Base-by-base conservation (phyloP, 345 rosid species). In the Garcia nutans region DNA sequence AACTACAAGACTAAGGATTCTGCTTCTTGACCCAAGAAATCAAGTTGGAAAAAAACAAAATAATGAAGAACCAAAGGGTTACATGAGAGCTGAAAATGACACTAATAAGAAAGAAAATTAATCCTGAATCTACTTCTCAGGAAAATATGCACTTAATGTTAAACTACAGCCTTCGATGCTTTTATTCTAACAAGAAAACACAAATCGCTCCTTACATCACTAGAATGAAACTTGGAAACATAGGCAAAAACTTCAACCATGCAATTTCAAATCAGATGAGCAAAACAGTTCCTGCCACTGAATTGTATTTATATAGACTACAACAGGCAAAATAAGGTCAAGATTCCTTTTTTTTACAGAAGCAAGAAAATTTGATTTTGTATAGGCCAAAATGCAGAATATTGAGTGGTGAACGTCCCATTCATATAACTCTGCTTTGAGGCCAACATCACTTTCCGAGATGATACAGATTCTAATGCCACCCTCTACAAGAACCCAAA, bases 381-480 rank as follows among this genome's bases (percentile, higher is more conserved):
- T 81, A 72, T 78, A 79, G 81, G 70, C 80, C 79, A 70, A 55
- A 76, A 78, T n/a, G 83, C 84, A 76, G 81, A 76, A 69, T 17
- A 66, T 65, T 61, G 60, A 42, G 49, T 33, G 76, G 74, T 64
- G 74, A 68, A 57, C 63, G 26, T 59, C 76, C 54, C 76, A 70
- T 71, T 63, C 80, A 70, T 78, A 65, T 67, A 28, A 79, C 64
- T 73, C 87, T 83, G 87, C 81, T 84, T 72, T 57, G 68, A 75
- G 78, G 42, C 76, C 82, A 76, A 31, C 75, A 69, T 55, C 72
- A 62, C 74, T 63, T 78, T 65, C 75, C 62, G 60, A 54, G 80
- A 78, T 77, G 81, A 79, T 84, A 86, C 88, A 86, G 81, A 76
- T 82, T 83, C 86, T 83, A 77, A 84, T 78, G 70, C 85, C 84